Conservation (phyloP, 345 rosid genomes). For the Streptanthus diversifolius region DNA sequence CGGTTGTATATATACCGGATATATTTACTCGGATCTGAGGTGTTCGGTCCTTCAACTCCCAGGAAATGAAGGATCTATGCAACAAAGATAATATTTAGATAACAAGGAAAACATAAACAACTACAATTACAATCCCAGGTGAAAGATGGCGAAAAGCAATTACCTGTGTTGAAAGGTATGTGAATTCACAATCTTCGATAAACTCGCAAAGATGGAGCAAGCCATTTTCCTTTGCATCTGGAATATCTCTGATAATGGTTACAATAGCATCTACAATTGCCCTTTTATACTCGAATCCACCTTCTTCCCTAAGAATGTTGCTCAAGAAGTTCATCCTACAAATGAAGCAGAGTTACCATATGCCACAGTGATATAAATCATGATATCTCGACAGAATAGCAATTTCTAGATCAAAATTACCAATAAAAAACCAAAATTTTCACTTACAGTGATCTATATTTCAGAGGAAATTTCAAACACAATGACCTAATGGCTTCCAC, state of each 20-base stretch:
- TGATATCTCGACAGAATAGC: neutral
- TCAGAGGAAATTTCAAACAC: constrained; percentile 94
- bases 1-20: constrained; percentile 96
- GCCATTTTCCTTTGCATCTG: constrained; percentile 95
- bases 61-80: constrained; percentile 91
- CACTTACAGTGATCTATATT: constrained; percentile 91
- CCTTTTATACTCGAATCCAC: constrained; percentile 97
- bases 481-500: constrained; percentile 96
- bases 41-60: constrained; percentile 92
- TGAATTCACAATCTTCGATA: constrained; percentile 99
- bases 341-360: constrained; percentile 18
- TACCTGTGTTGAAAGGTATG: constrained; percentile 97
- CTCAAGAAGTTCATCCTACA: constrained; percentile 97
- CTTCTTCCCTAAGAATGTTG: constrained; percentile 99
- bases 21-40: constrained; percentile 92
- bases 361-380: neutral
- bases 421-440: constrained; percentile 8
- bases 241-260: constrained; percentile 93
- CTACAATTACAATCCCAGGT: neutral
- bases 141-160: neutral
- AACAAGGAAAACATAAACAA: neutral
- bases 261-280: constrained; percentile 97
- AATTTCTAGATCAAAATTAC: constrained; percentile 4
- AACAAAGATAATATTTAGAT: neutral
- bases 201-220: constrained; percentile 97